These are phyloP conservation scores for Serpula lacrymans DNA, from an alignment of 768 basidiomycete genomes.

Conservation along the genomic window DNA sequence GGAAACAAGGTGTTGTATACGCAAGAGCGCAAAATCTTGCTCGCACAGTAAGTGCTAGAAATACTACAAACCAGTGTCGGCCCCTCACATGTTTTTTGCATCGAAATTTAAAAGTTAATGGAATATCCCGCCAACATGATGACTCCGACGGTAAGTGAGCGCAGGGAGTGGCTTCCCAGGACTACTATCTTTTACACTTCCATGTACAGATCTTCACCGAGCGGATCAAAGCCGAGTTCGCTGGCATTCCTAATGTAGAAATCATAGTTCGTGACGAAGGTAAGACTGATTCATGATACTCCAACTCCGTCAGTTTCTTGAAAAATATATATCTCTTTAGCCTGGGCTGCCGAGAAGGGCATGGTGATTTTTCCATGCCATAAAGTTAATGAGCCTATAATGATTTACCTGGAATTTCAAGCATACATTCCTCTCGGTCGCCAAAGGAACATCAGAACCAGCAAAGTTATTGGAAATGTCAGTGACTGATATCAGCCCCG, in stretches of 20 bases:
- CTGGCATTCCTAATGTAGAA: conserved; percentile 62
- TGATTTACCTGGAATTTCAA: conserved; percentile 19
- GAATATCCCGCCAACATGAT: conserved; percentile 85
- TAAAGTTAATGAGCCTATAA: not conserved
- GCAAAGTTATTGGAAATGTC: conserved; percentile 87
- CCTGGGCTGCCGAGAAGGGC: conserved; percentile 79
- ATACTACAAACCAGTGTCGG: not conserved
- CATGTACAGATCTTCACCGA: conserved; percentile 58
- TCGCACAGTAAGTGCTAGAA: conserved; percentile 50
- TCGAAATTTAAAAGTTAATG: conserved; percentile 62
- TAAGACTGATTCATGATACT: too few species aligned
- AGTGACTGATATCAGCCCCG: conserved; percentile 7
- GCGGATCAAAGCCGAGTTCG: conserved; percentile 64
- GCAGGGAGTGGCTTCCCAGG: not conserved
- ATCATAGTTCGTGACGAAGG: conserved; percentile 73
- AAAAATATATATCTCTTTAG: conserved; percentile 31
- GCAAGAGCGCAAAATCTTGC: conserved; percentile 79
- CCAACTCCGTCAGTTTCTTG: not conserved
- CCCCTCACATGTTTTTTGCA: conserved; percentile 1
- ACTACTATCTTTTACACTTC: not conserved
- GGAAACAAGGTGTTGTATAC: conserved; percentile 73
- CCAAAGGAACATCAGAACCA: conserved; percentile 77
- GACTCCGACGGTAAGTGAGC: conserved; percentile 65
- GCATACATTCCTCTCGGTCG: conserved; percentile 85
- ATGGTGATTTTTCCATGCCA: conserved; percentile 53